Percentiles rank a stretch among this genome's conserved stretches.
phyloP scores from a whole-genome alignment of 345 rosid species.

The Salix purpurea region DNA sequence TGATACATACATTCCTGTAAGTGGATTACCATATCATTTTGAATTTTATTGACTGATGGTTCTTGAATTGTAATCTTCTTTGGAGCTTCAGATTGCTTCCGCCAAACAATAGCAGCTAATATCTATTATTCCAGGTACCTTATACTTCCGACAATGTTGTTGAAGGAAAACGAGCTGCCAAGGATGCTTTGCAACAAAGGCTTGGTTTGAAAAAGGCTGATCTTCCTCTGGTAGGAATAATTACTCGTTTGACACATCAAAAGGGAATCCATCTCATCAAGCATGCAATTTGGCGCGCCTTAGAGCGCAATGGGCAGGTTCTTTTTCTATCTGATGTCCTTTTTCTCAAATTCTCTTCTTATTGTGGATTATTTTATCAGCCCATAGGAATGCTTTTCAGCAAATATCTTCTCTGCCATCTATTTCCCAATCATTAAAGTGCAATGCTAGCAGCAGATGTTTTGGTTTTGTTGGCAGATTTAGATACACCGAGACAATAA shows the following conservation, averaged over 20 bases:
- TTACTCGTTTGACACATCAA: constrained; percentile 88
- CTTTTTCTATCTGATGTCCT: constrained; percentile 1
- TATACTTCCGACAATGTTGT: constrained; percentile 73
- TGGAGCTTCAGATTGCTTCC: constrained; percentile 6
- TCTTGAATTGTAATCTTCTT: neutral
- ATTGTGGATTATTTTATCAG: neutral
- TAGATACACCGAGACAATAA: neutral
- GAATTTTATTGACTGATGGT: neutral
- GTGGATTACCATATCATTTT: constrained; percentile 17
- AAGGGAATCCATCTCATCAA: constrained; percentile 94
- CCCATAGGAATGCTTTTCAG: neutral
- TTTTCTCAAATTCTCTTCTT: neutral
- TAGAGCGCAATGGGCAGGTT: constrained; percentile 89
- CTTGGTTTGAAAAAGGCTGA: constrained; percentile 59
- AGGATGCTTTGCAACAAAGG: constrained; percentile 70
- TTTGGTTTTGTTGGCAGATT: neutral
- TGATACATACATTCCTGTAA: constrained; percentile 74
- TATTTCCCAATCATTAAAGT: neutral
- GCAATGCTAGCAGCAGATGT: neutral
- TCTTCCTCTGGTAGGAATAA: constrained; percentile 74
- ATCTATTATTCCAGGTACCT: constrained; percentile 41
- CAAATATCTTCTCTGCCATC: neutral
- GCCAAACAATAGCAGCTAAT: constrained; percentile 11
- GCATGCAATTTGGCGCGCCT: constrained; percentile 74
- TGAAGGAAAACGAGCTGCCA: constrained; percentile 90